phyloP scores from a whole-genome alignment of 805 yeast species.

The Kuraishia floccosa region DNA sequence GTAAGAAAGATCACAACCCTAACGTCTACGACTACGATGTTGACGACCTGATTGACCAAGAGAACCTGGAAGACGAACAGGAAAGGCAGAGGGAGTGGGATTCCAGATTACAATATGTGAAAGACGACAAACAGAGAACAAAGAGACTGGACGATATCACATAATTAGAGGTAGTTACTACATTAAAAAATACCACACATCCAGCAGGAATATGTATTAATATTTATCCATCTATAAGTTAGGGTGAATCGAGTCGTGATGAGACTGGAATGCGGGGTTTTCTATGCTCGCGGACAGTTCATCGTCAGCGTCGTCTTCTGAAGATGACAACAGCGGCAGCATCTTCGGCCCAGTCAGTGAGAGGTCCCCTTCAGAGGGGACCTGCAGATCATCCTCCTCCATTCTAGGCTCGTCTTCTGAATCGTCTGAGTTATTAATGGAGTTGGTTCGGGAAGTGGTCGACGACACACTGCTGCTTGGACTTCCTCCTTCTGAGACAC shows the following conservation, averaged over 20 bases:
- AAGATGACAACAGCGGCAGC: too few relatives aligned
- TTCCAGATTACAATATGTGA: background rate
- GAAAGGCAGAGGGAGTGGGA: conserved; percentile 4
- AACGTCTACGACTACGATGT: conserved; percentile 34
- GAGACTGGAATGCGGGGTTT: too few relatives aligned
- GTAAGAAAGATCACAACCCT: conserved; percentile 20
- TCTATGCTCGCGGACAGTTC: too few relatives aligned
- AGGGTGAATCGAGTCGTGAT: too few relatives aligned
- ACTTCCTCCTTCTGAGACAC: conserved; percentile 1
- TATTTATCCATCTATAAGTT: too few relatives aligned
- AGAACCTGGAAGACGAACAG: conserved; percentile 12
- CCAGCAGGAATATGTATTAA: too few relatives aligned
- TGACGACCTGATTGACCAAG: conserved; percentile 30
- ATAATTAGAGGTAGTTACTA: too few relatives aligned
- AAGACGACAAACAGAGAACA: background rate
- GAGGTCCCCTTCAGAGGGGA: too few relatives aligned
- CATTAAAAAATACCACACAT: too few relatives aligned
- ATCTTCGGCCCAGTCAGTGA: too few relatives aligned
- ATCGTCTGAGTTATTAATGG: background rate
- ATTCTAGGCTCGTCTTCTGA: background rate
- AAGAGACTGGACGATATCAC: background rate
- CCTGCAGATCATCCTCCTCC: conserved; percentile 3
- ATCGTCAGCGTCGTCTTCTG: too few relatives aligned
- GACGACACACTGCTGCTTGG: background rate
- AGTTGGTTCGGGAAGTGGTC: background rate